phyloP scores from a whole-genome alignment of 2,329 filamentous ascomycete genomes.

The Cladobotryum mycophilum region DNA sequence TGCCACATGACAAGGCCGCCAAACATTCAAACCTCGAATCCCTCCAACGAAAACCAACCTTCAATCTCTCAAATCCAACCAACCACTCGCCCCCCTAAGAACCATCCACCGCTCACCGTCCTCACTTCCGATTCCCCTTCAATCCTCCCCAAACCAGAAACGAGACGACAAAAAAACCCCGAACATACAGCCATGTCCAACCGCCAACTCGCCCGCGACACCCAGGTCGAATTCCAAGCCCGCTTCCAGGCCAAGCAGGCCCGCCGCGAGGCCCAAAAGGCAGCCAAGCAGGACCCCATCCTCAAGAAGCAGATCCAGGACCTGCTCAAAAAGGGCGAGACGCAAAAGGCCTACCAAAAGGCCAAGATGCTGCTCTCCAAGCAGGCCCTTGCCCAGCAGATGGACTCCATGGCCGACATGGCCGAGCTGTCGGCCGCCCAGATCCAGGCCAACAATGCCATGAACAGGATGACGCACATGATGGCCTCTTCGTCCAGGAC shows the following conservation, averaged over 20 bases:
- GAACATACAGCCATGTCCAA: slow-evolving; percentile 43
- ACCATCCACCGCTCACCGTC: neutral
- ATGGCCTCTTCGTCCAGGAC: slow-evolving; percentile 54
- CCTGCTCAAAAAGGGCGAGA: slow-evolving; percentile 57
- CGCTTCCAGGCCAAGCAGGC: slow-evolving; percentile 59
- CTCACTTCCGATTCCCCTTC: neutral
- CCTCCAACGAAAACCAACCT: neutral
- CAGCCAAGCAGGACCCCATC: slow-evolving; percentile 53
- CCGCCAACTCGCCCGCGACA: slow-evolving; percentile 53
- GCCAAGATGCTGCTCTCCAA: slow-evolving; percentile 57
- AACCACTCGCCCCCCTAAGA: neutral
- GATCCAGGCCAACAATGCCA: slow-evolving; percentile 59
- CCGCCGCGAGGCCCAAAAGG: slow-evolving; percentile 54
- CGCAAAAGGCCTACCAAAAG: slow-evolving; percentile 57
- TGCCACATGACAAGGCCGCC: neutral
- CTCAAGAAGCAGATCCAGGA: slow-evolving; percentile 59
- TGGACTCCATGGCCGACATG: slow-evolving; percentile 61
- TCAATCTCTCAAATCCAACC: neutral
- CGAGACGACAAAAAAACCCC: neutral
- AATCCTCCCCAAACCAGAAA: neutral
- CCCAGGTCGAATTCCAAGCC: slow-evolving; percentile 58
- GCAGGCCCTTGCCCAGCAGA: slow-evolving; percentile 55
- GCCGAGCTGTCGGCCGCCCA: slow-evolving; percentile 53
- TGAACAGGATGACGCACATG: slow-evolving; percentile 61
- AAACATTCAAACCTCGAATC: slow-evolving; percentile 1